Evolutionary conservation across 129 eudicot genomes (phyloP), one percentile per base, ranked within the genome.

Genomic region (Ambrosia artemisiifolia): DNA sequence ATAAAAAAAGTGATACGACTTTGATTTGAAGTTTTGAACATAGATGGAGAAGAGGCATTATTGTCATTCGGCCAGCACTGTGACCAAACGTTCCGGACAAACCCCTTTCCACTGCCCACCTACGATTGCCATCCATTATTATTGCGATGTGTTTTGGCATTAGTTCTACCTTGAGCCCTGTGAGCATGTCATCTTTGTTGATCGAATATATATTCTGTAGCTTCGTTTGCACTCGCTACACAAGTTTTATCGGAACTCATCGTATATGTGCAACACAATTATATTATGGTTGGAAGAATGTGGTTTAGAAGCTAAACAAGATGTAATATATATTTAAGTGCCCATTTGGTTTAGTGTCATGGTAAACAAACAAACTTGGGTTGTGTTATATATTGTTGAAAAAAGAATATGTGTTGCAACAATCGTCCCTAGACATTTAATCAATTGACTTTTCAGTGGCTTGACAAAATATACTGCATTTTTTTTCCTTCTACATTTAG

Each of bases 101-200:
- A 36, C 74, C 74, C 18, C 36, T 18, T 18, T 51, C 12, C 11
- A 9, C 35, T 2, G 64, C 63, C 74, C 74, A 70, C 40, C 74
- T 61, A 70, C 74, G 74, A 7, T 70, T 70, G 0, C 74, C 74
- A 5, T 70, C 74, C 35, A 53, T 7, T 53, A 70, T 54, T 1
- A 70, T 33, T 1, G 74, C 74, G 1, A 51, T 54, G 40, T 70
- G 74, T 53, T 70, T 70, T 35, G 74, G 74, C 74, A 70, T 51
- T 18, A 53, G 63, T 17, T 51, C 74, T 70, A 35, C 50, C 42
- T n/a, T 28, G 4, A 70, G 64, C 51, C 36, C 74, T 11, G 11
- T 50, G 0, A 24, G 34, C 16, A 51, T 69, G 6, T 4, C 46
- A 7, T 7, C 20, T 33, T 6, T 16, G 47, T 28, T 3, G 4